phyloP scores from a whole-genome alignment of 768 basidiomycete genomes.

The Termitomyces sp. region DNA sequence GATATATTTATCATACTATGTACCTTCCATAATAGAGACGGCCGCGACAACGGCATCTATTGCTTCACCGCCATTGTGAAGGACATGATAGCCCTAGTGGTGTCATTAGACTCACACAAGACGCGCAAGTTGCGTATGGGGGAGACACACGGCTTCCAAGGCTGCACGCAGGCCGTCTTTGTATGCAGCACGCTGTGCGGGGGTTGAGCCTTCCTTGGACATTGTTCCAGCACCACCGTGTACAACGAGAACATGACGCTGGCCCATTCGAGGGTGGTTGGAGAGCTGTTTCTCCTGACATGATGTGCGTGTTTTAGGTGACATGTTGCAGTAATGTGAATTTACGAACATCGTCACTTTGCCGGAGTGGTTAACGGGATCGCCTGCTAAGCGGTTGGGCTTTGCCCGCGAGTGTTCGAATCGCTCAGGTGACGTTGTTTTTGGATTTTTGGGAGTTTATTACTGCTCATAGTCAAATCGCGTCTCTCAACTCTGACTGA shows the following conservation, averaged over 20 bases:
- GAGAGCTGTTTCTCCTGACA: no score
- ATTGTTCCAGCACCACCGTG: conserved; percentile 82
- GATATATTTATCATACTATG: conserved; percentile 1
- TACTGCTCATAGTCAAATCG: not conserved
- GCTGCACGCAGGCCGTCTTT: conserved; percentile 48
- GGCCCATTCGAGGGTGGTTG: not conserved
- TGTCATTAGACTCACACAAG: not conserved
- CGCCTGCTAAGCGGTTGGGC: conserved; percentile 64
- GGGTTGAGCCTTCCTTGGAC: conserved; percentile 48
- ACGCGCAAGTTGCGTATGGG: not conserved
- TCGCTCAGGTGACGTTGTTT: conserved; percentile 44
- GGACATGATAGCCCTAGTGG: conserved; percentile 50
- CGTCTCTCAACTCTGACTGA: not conserved
- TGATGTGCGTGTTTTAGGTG: no score
- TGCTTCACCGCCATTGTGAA: conserved; percentile 67
- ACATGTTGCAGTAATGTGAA: no score
- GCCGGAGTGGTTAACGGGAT: conserved; percentile 93
- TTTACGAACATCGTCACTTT: conserved; percentile 54
- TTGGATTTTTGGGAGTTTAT: conserved; percentile 4
- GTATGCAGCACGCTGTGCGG: conserved; percentile 54
- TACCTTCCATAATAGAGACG: conserved; percentile 69
- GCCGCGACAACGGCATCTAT: conserved; percentile 80
- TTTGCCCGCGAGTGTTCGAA: conserved; percentile 49
- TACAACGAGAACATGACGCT: conserved; percentile 49
- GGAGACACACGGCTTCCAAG: conserved; percentile 35